Evolutionary conservation across 1,284 basidiomycete species (phyloP), one percentile per base, ranked within the genome.

Genomic region (Cutaneotrichosporon cyanovorans): DNA sequence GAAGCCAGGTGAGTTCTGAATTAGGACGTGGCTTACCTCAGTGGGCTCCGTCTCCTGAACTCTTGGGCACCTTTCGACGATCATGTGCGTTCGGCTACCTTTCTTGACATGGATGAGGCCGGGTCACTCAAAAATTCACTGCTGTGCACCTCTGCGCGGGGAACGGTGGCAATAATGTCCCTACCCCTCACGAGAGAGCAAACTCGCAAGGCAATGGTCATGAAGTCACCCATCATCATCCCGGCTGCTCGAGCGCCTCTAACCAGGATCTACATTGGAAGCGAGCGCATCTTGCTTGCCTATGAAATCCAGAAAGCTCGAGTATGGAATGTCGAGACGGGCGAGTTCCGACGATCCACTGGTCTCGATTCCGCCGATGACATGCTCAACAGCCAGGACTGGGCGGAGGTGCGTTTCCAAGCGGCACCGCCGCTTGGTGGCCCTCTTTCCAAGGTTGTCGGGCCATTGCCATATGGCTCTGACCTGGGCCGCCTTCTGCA

Each of bases 261-360:
- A 11, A 72, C 75, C 16, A 73, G 76, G 30, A 69, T 93, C 19
- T 87, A 81, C 55, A 68, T 88, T 2, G 77, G 80, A 2, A 81
- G 77, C 14, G 77, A 85, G 46, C 83, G 87, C 55, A 70, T 97
- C 20, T 63, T 95, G 39, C 72, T 93, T 6, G 73, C 84, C 1
- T 97, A 95, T 63, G 75, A 76, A 2, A 83, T 87, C 54, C 80
- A 79, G 3, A 80, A 84, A 46, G 85, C 86, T 3, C 76, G 93
- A 23, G 72, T 92, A 1, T 98, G 93, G 90, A 87, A 95, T 63
- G 73, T 85, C n/a, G 79, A 81, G 49, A 84, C 83, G 0, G 78
- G 80, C 42, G 90, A 95, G 62, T 84, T 97, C 58, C 80, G 89
- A 74, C 75, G 91, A 33, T 87, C 88, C 0, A 87, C 88, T 74